Conservation (phyloP, 2,329 filamentous ascomycete genomes). For the Nectriaceae sp. region DNA sequence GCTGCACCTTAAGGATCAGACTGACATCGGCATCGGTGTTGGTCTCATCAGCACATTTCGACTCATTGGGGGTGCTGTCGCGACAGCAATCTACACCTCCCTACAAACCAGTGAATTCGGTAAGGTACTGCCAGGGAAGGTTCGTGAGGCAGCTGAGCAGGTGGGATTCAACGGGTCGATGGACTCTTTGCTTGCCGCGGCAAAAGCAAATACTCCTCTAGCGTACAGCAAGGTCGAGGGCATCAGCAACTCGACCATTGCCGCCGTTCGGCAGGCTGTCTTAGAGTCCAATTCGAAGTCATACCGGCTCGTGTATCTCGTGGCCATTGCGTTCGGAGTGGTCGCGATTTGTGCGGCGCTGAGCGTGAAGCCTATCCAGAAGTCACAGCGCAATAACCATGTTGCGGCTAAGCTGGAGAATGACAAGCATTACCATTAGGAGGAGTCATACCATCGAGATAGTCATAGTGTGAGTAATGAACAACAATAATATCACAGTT, state of each 20-base stretch:
- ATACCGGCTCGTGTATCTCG: slow-evolving; percentile 33
- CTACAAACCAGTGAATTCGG: slow-evolving; percentile 33
- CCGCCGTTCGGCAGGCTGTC: slow-evolving; percentile 32
- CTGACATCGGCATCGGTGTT: slow-evolving; percentile 37
- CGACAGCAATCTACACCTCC: slow-evolving; percentile 38
- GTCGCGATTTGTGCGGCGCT: slow-evolving; percentile 33
- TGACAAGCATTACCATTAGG: not conserved
- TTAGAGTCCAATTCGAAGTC: slow-evolving; percentile 30
- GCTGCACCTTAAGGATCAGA: slow-evolving; percentile 35
- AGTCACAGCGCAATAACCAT: slow-evolving; percentile 10
- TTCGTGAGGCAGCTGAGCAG: slow-evolving; percentile 15
- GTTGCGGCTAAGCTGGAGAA: slow-evolving; percentile 16
- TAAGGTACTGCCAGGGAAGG: slow-evolving; percentile 13
- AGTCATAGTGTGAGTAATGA: not conserved
- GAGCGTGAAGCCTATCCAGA: slow-evolving; percentile 24
- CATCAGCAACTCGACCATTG: slow-evolving; percentile 27
- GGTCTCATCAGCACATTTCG: slow-evolving; percentile 36
- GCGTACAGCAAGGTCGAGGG: slow-evolving; percentile 28
- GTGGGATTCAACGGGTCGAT: slow-evolving; percentile 19
- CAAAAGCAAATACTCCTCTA: slow-evolving; percentile 29
- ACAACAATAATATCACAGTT: too few species aligned
- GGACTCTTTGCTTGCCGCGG: slow-evolving; percentile 23
- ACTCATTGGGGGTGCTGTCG: slow-evolving; percentile 36
- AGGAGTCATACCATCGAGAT: not conserved
- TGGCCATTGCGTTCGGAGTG: slow-evolving; percentile 37